Percentiles rank a stretch among this genome's conserved stretches.
Conservation (phyloP, 108 stramenopile genomes). For the Mediolabrus comicus region DNA sequence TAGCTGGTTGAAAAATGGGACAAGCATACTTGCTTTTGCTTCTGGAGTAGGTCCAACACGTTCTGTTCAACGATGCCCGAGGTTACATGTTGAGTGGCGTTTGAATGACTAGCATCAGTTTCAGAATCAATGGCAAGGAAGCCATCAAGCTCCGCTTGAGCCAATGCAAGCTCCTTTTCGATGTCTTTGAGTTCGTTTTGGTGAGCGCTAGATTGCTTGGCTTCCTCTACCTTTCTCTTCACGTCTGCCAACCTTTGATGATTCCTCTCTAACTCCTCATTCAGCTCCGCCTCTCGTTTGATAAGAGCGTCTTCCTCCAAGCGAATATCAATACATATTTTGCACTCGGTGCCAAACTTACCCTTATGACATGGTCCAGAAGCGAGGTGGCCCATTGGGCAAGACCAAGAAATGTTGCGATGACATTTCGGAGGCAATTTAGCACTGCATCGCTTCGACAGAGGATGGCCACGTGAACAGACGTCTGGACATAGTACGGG, state of each 20-base stretch:
- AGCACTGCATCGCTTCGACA: not conserved
- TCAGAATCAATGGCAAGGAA: not conserved
- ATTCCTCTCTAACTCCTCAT: not conserved
- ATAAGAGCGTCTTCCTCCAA: not conserved
- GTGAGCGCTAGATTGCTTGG: not conserved
- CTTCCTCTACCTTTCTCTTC: not conserved
- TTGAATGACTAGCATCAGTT: not conserved
- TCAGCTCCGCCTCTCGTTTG: not conserved
- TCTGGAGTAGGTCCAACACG: not conserved
- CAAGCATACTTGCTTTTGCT: not conserved
- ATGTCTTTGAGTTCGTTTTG: not conserved
- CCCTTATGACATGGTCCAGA: not conserved
- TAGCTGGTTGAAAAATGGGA: conserved; percentile 6
- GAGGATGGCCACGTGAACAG: not conserved
- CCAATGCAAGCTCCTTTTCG: not conserved
- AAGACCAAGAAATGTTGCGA: not conserved
- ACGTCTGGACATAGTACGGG: not conserved
- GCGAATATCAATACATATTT: not conserved
- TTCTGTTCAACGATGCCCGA: not conserved
- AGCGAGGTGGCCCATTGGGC: not conserved
- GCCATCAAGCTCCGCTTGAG: not conserved
- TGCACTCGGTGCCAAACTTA: not conserved
- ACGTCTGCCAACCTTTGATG: not conserved
- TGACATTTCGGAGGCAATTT: not conserved
- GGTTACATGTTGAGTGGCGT: not conserved